Percentiles rank a stretch among this genome's conserved stretches.
Conservation (phyloP, 2,329 filamentous ascomycete species). For the Microsporum ferrugineum region DNA sequence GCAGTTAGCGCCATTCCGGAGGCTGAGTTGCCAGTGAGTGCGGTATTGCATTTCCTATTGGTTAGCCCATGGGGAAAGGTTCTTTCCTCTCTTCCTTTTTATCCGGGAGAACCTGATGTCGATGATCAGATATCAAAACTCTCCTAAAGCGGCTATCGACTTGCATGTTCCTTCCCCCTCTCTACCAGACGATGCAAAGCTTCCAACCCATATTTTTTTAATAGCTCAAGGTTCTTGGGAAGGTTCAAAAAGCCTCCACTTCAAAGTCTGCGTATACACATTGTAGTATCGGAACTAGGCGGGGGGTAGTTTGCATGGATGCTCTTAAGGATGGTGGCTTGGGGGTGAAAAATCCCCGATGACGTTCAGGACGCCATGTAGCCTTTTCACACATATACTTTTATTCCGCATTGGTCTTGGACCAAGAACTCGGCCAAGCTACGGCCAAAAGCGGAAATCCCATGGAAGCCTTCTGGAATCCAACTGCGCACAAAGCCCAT, state of each 20-base stretch:
- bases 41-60: too few species aligned
- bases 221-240: neutral
- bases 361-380: neutral
- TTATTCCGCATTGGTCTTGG: neutral
- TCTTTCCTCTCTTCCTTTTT: too few species aligned
- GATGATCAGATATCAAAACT: neutral
- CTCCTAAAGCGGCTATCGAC: conserved; percentile 2
- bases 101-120: neutral
- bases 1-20: neutral
- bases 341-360: conserved; percentile 3
- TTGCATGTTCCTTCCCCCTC: neutral
- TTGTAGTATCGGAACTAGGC: neutral
- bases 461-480: conserved; percentile 6
- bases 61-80: too few species aligned
- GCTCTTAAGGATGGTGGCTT: neutral
- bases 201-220: neutral
- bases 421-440: neutral
- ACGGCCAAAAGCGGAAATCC: conserved; percentile 5
- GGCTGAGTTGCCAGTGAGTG: neutral
- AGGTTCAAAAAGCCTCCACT: neutral
- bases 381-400: neutral
- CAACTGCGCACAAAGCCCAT: neutral
- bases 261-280: neutral
- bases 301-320: neutral
- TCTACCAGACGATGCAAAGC: conserved; percentile 1